Evolutionary conservation across 306 rosid genomes (phyloP).

Genomic region (Corylus avellana): DNA sequence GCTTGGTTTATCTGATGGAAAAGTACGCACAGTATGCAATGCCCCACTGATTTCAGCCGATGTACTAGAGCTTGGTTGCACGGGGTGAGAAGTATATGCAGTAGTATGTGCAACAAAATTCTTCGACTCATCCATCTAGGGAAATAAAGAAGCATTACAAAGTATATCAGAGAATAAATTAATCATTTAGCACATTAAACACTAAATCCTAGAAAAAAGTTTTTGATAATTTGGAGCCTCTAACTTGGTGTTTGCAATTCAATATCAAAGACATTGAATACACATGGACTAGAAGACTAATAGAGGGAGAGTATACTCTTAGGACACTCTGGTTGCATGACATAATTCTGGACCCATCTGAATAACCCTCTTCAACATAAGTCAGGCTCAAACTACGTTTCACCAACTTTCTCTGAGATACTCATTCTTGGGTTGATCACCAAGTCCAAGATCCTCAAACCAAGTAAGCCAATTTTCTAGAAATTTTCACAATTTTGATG

Average conservation of each 20-base stretch:
- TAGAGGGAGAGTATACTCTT: neutral
- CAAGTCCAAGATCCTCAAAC: neutral
- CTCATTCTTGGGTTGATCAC: neutral
- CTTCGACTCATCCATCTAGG: conserved; percentile 90
- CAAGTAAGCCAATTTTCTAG: neutral
- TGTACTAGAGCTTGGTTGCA: conserved; percentile 49
- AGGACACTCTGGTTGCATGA: neutral
- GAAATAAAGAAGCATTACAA: conserved; percentile 13
- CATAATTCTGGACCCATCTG: neutral
- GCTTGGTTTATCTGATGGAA: conserved; percentile 57
- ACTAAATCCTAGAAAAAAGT: neutral
- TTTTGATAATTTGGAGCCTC: neutral
- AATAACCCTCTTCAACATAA: neutral
- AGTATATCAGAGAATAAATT: neutral
- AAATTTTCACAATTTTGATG: neutral
- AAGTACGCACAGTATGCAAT: conserved; percentile 49
- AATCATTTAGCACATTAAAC: neutral
- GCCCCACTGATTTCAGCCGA: conserved; percentile 58
- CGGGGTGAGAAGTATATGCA: conserved; percentile 58
- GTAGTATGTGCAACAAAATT: conserved; percentile 63
- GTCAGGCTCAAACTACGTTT: conserved; percentile 4
- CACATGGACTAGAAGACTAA: neutral
- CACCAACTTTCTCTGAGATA: neutral
- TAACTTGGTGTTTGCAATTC: neutral
- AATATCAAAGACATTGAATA: neutral